Evolutionary conservation across 2,329 filamentous ascomycete genomes (phyloP).

Genomic region (Pseudogymnoascus sp.): DNA sequence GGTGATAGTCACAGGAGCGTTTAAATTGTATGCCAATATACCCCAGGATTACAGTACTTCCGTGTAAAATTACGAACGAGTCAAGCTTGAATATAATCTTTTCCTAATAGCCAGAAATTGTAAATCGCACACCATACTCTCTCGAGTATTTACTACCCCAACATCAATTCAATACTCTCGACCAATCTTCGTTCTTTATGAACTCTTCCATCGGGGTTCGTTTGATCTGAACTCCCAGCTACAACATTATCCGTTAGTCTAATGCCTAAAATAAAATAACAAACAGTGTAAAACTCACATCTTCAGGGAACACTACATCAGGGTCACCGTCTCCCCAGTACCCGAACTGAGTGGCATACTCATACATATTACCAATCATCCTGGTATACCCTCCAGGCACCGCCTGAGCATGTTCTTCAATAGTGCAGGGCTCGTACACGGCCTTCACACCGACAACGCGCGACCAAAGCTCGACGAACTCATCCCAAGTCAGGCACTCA

Average conservation of each 20-base stretch:
- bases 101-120: neutral
- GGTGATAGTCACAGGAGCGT: too few relatives aligned
- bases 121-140: too few relatives aligned
- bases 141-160: too few relatives aligned
- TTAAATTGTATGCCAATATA: too few relatives aligned
- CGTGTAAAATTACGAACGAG: too few relatives aligned
- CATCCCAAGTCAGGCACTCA: neutral
- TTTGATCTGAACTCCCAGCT: slow-evolving; percentile 17
- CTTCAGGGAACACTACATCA: slow-evolving; percentile 25
- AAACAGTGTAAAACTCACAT: slow-evolving; percentile 14
- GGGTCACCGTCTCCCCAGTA: slow-evolving; percentile 28
- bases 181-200: slow-evolving; percentile 21
- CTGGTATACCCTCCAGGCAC: slow-evolving; percentile 20
- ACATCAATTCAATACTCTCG: slow-evolving; percentile 13
- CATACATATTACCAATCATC: slow-evolving; percentile 27
- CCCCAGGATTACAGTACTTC: too few relatives aligned
- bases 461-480: slow-evolving; percentile 8
- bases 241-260: neutral
- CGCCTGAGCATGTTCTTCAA: slow-evolving; percentile 24
- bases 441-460: slow-evolving; percentile 17
- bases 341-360: slow-evolving; percentile 28
- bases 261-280: neutral
- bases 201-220: slow-evolving; percentile 19
- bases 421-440: slow-evolving; percentile 12
- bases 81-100: neutral